Evolutionary conservation across 148 eudicot genomes (phyloP).

Genomic region (Rhododendron simsii): DNA sequence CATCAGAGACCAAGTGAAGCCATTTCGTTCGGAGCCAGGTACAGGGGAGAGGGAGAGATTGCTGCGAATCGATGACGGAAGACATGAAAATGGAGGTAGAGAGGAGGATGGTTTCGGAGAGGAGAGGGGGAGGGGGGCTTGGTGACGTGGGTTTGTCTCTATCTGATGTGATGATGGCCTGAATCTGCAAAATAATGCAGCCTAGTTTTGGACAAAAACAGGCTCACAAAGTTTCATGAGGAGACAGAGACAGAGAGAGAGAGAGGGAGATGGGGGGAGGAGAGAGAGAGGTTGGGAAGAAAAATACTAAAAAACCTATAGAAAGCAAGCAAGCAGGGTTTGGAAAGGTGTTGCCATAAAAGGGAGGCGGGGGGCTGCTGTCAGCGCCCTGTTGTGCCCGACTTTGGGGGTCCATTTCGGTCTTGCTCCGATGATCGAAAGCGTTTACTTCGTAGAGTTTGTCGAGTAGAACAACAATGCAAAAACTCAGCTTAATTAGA

Average conservation of each 20-base stretch:
- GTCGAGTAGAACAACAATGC: too few relatives aligned
- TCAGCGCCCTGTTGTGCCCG: too few relatives aligned
- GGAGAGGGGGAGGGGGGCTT: constrained; percentile 6
- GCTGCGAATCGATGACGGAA: neutral
- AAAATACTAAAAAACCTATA: neutral
- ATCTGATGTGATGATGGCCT: neutral
- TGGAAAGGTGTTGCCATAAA: too few relatives aligned
- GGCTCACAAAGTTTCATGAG: neutral
- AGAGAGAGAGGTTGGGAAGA: neutral
- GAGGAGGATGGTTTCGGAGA: neutral
- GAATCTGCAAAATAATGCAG: constrained; percentile 3
- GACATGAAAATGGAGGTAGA: constrained; percentile 19
- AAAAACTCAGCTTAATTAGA: too few relatives aligned
- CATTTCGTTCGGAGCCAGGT: constrained; percentile 4
- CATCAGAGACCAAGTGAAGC: constrained; percentile 12
- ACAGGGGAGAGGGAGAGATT: neutral
- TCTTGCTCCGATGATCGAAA: too few relatives aligned
- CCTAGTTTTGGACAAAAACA: neutral
- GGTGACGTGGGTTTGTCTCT: constrained; percentile 4
- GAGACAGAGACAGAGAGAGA: neutral
- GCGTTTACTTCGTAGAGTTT: too few relatives aligned
- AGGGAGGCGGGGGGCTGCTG: too few relatives aligned
- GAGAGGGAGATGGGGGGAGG: neutral
- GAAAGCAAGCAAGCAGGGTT: neutral
- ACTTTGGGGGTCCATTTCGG: too few relatives aligned